Conservation (phyloP, 108 stramenopile genomes). For the Bacterosira constricta region DNA sequence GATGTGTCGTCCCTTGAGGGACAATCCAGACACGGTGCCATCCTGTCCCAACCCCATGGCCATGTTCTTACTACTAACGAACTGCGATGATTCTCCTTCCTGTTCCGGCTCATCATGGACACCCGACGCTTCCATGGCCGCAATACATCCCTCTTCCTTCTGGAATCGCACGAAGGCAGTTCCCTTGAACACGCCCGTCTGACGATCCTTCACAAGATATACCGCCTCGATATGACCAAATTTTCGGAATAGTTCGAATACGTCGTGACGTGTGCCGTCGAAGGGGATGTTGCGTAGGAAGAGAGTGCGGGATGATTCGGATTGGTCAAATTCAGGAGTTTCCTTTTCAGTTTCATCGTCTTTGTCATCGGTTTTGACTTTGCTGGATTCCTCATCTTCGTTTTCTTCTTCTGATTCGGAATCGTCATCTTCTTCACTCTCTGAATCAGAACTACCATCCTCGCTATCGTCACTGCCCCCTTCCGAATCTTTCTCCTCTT, state of each 20-base stretch:
- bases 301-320: conserved; percentile 62
- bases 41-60: conserved; percentile 38
- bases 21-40: conserved; percentile 34
- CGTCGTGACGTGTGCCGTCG: conserved; percentile 87
- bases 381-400: conserved; percentile 20
- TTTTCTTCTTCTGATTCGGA: conserved; percentile 37
- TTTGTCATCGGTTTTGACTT: conserved; percentile 36
- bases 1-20: conserved; percentile 65
- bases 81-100: conserved; percentile 10
- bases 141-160: conserved; percentile 13
- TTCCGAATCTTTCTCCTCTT: conserved; percentile 23
- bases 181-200: conserved; percentile 78
- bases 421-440: conserved; percentile 38
- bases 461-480: conserved; percentile 9
- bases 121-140: conserved; percentile 39
- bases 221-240: conserved; percentile 87
- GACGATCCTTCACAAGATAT: conserved; percentile 88
- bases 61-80: conserved; percentile 40
- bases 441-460: conserved; percentile 33
- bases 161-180: conserved; percentile 92
- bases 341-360: conserved; percentile 18
- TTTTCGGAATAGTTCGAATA: conserved; percentile 79
- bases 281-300: conserved; percentile 97
- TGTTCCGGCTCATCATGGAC: background rate
- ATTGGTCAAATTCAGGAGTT: conserved; percentile 25